These are phyloP conservation scores for Talaromyces liani DNA, from an alignment of 495 filamentous ascomycete genomes.

Conservation along the genomic window DNA sequence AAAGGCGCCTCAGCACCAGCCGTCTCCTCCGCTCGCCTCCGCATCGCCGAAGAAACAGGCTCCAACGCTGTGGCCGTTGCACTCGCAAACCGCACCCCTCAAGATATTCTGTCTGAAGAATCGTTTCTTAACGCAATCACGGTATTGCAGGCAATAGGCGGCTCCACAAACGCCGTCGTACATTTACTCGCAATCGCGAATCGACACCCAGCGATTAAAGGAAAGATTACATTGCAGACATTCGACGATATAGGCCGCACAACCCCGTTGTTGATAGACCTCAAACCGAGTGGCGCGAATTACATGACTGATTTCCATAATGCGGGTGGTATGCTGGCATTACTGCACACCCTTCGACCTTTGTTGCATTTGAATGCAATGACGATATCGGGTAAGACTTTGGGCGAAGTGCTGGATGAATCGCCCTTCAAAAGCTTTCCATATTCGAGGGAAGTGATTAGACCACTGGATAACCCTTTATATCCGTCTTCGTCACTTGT, in stretches of 20 bases:
- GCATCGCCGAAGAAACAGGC: conserved; percentile 58
- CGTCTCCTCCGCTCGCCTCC: conserved; percentile 54
- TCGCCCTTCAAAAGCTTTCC: conserved; percentile 37
- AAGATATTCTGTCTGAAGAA: conserved; percentile 47
- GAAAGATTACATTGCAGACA: conserved; percentile 46
- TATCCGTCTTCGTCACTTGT: conserved; percentile 48
- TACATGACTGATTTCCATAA: conserved; percentile 71
- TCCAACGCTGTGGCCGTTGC: conserved; percentile 45
- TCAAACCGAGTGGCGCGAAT: conserved; percentile 61
- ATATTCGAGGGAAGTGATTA: conserved; percentile 37
- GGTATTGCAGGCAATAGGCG: conserved; percentile 62
- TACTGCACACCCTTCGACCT: conserved; percentile 48
- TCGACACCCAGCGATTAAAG: conserved; percentile 47
- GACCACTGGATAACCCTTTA: conserved; percentile 44
- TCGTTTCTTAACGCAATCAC: conserved; percentile 63
- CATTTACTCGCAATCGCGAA: conserved; percentile 59
- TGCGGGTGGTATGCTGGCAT: conserved; percentile 55
- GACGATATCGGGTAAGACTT: conserved; percentile 51
- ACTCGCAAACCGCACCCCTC: conserved; percentile 35
- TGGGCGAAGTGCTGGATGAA: conserved; percentile 47
- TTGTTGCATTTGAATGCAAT: conserved; percentile 48
- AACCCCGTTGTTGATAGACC: conserved; percentile 55
- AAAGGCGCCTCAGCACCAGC: conserved; percentile 55
- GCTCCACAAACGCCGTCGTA: conserved; percentile 61
- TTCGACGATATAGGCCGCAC: conserved; percentile 53